These are phyloP conservation scores for Saccharomycopsis babjevae DNA, from an alignment of 805 yeast species.

Conservation along the genomic window DNA sequence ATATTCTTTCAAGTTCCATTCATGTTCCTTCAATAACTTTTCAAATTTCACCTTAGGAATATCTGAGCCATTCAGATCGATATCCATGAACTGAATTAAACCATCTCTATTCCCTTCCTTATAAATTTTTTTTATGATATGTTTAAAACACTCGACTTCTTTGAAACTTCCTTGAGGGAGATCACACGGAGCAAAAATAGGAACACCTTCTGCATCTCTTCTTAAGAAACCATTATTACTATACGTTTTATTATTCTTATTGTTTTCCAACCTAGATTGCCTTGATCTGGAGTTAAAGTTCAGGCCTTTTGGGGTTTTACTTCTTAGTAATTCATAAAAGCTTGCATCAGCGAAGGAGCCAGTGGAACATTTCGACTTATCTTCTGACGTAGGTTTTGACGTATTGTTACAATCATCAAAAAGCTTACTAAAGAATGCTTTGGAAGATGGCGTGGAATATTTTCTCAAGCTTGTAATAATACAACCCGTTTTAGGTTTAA, in stretches of 20 bases:
- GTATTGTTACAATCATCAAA: background rate
- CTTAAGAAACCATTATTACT: background rate
- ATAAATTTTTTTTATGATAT: conserved; percentile 5
- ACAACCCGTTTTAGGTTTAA: background rate
- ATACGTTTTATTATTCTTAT: background rate
- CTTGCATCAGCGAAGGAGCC: background rate
- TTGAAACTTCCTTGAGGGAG: conserved; percentile 2
- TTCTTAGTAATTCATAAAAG: background rate
- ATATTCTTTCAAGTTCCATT: conserved; percentile 2
- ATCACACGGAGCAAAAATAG: background rate
- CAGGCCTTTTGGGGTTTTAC: background rate
- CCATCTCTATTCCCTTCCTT: conserved; percentile 6
- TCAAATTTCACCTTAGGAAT: background rate
- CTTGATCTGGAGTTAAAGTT: background rate
- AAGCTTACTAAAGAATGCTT: background rate
- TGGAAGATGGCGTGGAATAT: background rate
- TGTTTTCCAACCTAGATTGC: background rate
- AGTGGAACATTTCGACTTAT: background rate
- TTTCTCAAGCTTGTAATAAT: background rate
- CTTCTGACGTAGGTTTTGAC: background rate
- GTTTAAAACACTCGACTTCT: conserved; percentile 12
- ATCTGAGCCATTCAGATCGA: background rate
- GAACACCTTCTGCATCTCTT: background rate
- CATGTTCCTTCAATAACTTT: background rate
- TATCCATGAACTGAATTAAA: conserved; percentile 2